These are phyloP conservation scores for Zasmidium angulare DNA, from an alignment of 2,329 filamentous ascomycete species.

Conservation along the genomic window DNA sequence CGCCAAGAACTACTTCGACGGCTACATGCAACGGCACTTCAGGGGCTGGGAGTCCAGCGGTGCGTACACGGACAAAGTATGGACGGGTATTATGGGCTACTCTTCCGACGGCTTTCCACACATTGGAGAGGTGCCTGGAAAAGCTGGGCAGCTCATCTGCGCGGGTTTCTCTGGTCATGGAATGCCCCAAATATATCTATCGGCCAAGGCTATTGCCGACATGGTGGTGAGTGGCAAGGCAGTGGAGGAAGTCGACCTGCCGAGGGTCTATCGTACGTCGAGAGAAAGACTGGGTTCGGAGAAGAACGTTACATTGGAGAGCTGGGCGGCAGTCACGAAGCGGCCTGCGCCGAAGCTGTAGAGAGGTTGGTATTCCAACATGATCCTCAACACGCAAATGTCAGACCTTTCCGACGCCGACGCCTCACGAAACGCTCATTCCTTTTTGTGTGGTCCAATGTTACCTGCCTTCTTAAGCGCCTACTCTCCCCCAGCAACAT, in stretches of 20 bases:
- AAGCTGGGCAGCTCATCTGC: slow-evolving; percentile 21
- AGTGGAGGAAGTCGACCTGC: slow-evolving; percentile 19
- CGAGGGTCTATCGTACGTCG: slow-evolving; percentile 19
- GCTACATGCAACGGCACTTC: slow-evolving; percentile 52
- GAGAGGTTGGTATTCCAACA: not conserved
- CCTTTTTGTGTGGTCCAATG: not conserved
- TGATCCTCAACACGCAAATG: not conserved
- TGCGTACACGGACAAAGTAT: slow-evolving; percentile 37
- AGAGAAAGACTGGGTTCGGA: slow-evolving; percentile 16
- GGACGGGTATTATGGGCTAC: slow-evolving; percentile 44
- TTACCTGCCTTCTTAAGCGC: too few species aligned
- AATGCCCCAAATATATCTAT: slow-evolving; percentile 25
- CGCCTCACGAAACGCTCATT: not conserved
- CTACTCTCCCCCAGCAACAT: slow-evolving; percentile 5
- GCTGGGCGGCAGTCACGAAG: slow-evolving; percentile 12
- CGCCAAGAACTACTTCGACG: slow-evolving; percentile 47
- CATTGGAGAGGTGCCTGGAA: slow-evolving; percentile 25
- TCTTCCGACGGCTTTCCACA: slow-evolving; percentile 24
- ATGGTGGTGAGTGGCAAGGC: slow-evolving; percentile 15
- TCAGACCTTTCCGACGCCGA: not conserved
- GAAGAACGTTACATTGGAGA: slow-evolving; percentile 17
- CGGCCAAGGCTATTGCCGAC: slow-evolving; percentile 21
- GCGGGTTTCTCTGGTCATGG: slow-evolving; percentile 28
- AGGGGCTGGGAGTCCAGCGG: slow-evolving; percentile 49
- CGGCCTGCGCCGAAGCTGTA: slow-evolving; percentile 15